Conservation (phyloP, 768 basidiomycete genomes). For the Macrolepiota fuliginosa region DNA sequence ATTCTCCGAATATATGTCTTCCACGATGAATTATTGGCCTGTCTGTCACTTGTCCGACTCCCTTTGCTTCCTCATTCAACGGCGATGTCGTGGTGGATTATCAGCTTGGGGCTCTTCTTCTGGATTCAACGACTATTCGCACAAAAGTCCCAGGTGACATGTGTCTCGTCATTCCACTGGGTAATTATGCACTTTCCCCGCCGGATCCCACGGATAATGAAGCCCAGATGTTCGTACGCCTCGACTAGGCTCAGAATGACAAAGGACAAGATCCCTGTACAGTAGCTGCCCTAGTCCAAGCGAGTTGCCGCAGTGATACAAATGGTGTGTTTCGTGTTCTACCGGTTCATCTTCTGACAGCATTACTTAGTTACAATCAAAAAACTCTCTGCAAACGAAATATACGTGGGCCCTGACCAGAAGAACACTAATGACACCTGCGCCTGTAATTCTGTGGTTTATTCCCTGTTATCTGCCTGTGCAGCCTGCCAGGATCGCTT, state of each 20-base stretch:
- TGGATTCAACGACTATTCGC: neutral
- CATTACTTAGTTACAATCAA: slow-evolving; percentile 5
- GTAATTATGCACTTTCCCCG: slow-evolving; percentile 9
- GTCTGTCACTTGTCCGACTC: neutral
- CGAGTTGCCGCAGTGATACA: slow-evolving; percentile 10
- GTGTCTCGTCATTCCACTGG: slow-evolving; percentile 15
- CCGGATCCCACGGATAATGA: neutral
- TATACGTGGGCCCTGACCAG: slow-evolving; percentile 13
- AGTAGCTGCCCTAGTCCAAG: slow-evolving; percentile 19
- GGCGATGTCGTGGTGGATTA: neutral
- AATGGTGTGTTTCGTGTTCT: neutral
- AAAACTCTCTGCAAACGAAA: slow-evolving; percentile 7
- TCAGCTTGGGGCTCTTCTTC: neutral
- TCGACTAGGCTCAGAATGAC: slow-evolving; percentile 18
- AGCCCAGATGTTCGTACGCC: neutral
- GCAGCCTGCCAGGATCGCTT: slow-evolving; percentile 24
- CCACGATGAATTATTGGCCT: neutral
- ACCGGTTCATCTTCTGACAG: neutral
- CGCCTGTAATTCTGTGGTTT: slow-evolving; percentile 30
- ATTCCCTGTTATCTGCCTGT: slow-evolving; percentile 30
- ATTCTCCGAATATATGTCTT: neutral
- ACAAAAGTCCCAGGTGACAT: slow-evolving; percentile 7
- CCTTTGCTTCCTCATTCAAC: neutral
- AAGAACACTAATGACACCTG: slow-evolving; percentile 19
- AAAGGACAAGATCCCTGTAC: slow-evolving; percentile 19